Evolutionary conservation across 2,329 filamentous ascomycete genomes (phyloP), one percentile per base, ranked within the genome.

Genomic region (Hyphodiscus sp.): DNA sequence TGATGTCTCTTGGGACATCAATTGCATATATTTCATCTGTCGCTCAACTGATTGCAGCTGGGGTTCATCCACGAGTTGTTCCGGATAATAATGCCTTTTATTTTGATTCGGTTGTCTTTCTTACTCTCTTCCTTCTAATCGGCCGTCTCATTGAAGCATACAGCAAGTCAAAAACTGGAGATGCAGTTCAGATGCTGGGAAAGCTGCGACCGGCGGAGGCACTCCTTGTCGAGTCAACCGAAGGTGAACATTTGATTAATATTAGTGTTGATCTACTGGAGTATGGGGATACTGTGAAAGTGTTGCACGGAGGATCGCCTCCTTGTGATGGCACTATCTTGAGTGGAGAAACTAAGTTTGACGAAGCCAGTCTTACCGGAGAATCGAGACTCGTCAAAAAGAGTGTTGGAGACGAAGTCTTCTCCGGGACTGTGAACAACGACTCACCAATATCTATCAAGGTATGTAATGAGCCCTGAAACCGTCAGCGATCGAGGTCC

Each of bases 81-180:
- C 65, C 64, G 15, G 71, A 65, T 68, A 72, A 76, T 33, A 74
- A 77, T 47, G 72, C 78, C 16, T 82, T 85, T 18, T 96, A 96
- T 69, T 96, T 96, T 67, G 92, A 96, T 68, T 90, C 91, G 0
- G 91, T 96, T 1, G 88, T 96, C 2, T 96, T 96, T 58, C 69
- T 96, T 53, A 96, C 91, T 0, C 77, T 96, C 58, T 96, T 96
- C 67, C 79, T 96, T 20, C 81, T 96, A 1, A 69, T 78, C 30
- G 85, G 85, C 1, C 77, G 86, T n/a, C 78, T 87, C 47, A 82
- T 91, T 13, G 92, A 96, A 73, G 85, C 89, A 1, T 95, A 94
- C 73, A 95, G 88, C 76, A 96, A 96, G 70, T 86, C 90, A 0
- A 92, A 87, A 65, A 90, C 91, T 0, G 91, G 91, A 1, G 87